Percentiles rank a stretch among this genome's conserved stretches.
Conservation (phyloP, 768 basidiomycete genomes). For the Gautieria morchelliformis region DNA sequence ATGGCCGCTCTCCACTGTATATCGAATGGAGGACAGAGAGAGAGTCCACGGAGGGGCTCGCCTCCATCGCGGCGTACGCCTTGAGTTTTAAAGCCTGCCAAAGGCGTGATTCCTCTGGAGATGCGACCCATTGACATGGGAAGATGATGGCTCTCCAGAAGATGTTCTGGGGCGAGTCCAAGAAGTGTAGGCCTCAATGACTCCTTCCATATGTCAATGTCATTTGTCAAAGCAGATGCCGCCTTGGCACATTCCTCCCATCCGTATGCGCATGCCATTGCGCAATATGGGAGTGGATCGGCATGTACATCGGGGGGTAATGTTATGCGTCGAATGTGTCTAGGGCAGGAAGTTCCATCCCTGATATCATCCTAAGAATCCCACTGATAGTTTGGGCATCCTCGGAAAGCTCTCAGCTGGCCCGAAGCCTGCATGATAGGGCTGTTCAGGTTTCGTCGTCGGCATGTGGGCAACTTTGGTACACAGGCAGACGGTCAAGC, state of each 20-base stretch:
- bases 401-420: conserved; percentile 35
- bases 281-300: conserved; percentile 43
- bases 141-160: conserved; percentile 25
- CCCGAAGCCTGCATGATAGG: neutral
- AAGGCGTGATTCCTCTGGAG: too few relatives aligned
- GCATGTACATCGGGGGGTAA: conserved; percentile 40
- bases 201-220: conserved; percentile 33
- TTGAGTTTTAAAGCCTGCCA: too few relatives aligned
- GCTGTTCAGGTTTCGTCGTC: too few relatives aligned
- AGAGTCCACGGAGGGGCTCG: too few relatives aligned
- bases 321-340: conserved; percentile 41
- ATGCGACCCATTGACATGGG: too few relatives aligned
- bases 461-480: too few relatives aligned
- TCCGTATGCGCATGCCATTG: conserved; percentile 45
- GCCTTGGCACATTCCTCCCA: conserved; percentile 54
- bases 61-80: too few relatives aligned
- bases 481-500: too few relatives aligned
- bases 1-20: too few relatives aligned
- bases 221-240: conserved; percentile 33
- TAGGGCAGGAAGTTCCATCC: conserved; percentile 40
- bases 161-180: too few relatives aligned
- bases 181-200: too few relatives aligned
- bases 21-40: too few relatives aligned
- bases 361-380: conserved; percentile 52
- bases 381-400: conserved; percentile 43